Percentiles rank a stretch among this genome's conserved stretches.
Evolutionary conservation across 2,329 filamentous ascomycete genomes (phyloP).

Genomic region (Pseudogymnoascus sp.): DNA sequence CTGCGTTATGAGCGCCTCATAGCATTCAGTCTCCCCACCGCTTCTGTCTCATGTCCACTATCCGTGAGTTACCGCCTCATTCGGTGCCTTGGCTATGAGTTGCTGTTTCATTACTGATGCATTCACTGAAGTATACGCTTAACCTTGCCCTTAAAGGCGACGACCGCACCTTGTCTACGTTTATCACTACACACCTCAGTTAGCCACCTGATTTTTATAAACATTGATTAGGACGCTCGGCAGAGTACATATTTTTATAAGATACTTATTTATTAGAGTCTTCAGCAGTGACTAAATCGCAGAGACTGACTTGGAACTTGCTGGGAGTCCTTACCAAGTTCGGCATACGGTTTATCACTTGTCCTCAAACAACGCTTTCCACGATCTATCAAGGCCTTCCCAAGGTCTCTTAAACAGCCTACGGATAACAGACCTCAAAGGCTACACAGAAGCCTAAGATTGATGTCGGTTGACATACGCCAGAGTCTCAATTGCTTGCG

Average conservation of each 20-base stretch:
- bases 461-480: constrained; percentile 54
- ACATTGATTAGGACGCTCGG: too few species aligned
- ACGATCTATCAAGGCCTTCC: neutral
- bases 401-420: neutral
- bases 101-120: neutral
- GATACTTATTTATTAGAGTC: neutral
- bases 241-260: neutral
- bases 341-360: neutral
- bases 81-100: too few species aligned
- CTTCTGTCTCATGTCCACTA: neutral
- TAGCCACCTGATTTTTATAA: too few species aligned
- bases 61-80: neutral
- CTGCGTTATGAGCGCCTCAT: neutral
- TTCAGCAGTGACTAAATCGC: neutral
- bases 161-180: neutral
- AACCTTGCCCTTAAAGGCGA: neutral
- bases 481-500: constrained; percentile 45
- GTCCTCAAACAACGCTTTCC: neutral
- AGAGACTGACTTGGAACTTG: neutral
- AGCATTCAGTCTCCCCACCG: neutral
- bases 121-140: neutral
- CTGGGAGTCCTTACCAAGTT: neutral
- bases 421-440: neutral
- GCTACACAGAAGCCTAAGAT: constrained; percentile 25
- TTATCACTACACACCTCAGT: neutral